Evolutionary conservation across 306 rosid species (phyloP).

Genomic region (Trifolium dubium): DNA sequence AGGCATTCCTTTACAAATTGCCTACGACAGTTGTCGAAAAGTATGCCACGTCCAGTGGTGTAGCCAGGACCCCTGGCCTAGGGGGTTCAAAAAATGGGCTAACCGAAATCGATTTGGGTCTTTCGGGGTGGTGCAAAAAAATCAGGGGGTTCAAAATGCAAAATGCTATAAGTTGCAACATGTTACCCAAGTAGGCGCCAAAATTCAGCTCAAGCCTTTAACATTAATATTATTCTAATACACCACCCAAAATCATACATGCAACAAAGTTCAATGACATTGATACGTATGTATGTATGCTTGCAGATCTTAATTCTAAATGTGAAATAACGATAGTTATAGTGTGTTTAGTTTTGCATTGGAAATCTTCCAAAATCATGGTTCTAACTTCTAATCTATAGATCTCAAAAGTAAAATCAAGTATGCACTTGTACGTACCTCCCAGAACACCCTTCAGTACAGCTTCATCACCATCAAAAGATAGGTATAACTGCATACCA

Average conservation of each 20-base stretch:
- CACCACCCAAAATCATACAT: slow-evolving; percentile 17
- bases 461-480: slow-evolving; percentile 68
- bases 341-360: not conserved
- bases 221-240: slow-evolving; percentile 26
- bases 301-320: slow-evolving; percentile 21
- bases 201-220: slow-evolving; percentile 21
- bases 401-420: not conserved
- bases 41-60: not conserved
- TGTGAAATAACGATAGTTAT: slow-evolving; percentile 6
- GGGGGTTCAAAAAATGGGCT: too few relatives aligned
- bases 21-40: not conserved
- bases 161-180: not conserved
- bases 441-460: slow-evolving; percentile 54
- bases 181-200: slow-evolving; percentile 26
- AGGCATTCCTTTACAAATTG: not conserved
- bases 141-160: too few relatives aligned
- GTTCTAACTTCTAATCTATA: slow-evolving; percentile 20
- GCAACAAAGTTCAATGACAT: slow-evolving; percentile 16
- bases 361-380: not conserved
- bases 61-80: too few relatives aligned
- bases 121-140: too few relatives aligned
- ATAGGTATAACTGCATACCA: slow-evolving; percentile 64
- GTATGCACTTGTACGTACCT: slow-evolving; percentile 50
- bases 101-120: too few relatives aligned
- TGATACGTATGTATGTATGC: slow-evolving; percentile 1